A percentile compares a stretch with the other conserved stretches of the same genome.
These are phyloP conservation scores for Cordyceps tenuipes DNA, from an alignment of 2,329 filamentous ascomycete species.

Conservation along the genomic window DNA sequence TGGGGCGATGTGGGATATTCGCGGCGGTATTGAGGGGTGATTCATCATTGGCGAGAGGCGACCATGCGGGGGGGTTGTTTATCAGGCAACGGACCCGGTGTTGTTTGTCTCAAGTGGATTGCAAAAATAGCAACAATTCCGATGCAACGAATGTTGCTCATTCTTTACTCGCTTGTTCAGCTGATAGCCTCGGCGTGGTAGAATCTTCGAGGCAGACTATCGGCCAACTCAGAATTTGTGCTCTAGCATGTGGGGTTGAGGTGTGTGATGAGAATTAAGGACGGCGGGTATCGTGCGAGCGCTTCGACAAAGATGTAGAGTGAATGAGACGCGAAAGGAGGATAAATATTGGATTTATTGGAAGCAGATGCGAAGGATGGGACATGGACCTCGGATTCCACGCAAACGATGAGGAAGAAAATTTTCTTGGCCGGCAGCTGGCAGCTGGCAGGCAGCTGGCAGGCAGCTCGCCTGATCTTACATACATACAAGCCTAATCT, in stretches of 20 bases:
- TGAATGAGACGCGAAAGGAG: background rate
- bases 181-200: background rate
- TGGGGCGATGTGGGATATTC: conserved; percentile 9
- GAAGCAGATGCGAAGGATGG: background rate
- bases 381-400: too few species aligned
- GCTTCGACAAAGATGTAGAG: background rate
- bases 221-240: background rate
- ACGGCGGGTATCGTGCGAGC: background rate
- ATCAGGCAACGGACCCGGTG: background rate
- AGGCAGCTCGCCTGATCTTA: background rate
- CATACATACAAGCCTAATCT: background rate
- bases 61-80: background rate
- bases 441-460: background rate
- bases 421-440: background rate
- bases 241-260: background rate
- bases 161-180: background rate
- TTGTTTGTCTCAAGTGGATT: background rate
- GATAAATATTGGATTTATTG: background rate
- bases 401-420: background rate
- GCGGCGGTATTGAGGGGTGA: conserved; percentile 6
- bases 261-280: background rate
- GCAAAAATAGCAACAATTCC: background rate
- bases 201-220: background rate
- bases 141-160: background rate
- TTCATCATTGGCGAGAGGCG: background rate